A percentile compares a stretch with the other conserved stretches of the same genome.
phyloP scores from a whole-genome alignment of 2,329 filamentous ascomycete species.

The Nemania sp. region DNA sequence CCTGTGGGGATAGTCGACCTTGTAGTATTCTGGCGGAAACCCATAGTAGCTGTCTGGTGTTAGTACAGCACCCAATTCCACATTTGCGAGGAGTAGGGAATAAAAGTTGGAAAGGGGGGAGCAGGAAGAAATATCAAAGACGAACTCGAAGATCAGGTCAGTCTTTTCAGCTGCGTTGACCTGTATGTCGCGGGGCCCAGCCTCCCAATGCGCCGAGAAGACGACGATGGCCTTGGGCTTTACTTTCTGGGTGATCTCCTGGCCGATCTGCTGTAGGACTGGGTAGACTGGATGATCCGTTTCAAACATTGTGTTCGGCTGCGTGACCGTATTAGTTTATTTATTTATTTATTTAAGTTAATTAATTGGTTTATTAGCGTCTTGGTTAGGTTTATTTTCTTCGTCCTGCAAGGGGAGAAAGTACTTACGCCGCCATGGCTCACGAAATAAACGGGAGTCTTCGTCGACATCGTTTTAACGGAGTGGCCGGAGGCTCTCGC shows the following conservation, averaged over 20 bases:
- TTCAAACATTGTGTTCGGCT: constrained; percentile 71
- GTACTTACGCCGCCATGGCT: constrained; percentile 54
- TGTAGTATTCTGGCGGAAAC: constrained; percentile 71
- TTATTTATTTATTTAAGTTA: too few species aligned
- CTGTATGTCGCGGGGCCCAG: constrained; percentile 57
- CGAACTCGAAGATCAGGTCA: constrained; percentile 71
- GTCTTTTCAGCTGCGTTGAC: constrained; percentile 69
- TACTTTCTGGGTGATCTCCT: constrained; percentile 70
- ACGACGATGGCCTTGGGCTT: constrained; percentile 75
- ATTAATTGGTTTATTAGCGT: too few species aligned
- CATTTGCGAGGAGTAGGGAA: not conserved
- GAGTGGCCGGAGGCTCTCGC: constrained; percentile 14
- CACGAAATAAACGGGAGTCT: constrained; percentile 54
- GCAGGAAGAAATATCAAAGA: constrained; percentile 2
- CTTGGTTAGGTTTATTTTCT: too few species aligned
- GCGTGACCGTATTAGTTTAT: not conserved
- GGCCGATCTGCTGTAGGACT: constrained; percentile 67
- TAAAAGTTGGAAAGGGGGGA: not conserved
- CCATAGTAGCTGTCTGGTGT: constrained; percentile 62
- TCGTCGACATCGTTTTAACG: constrained; percentile 34
- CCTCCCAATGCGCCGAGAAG: constrained; percentile 80
- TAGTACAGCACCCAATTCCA: constrained; percentile 10
- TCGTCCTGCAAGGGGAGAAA: too few species aligned
- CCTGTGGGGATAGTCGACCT: constrained; percentile 66
- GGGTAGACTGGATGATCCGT: constrained; percentile 68